phyloP scores from a whole-genome alignment of 2,329 filamentous ascomycete genomes.

The Aureobasidium sp. region DNA sequence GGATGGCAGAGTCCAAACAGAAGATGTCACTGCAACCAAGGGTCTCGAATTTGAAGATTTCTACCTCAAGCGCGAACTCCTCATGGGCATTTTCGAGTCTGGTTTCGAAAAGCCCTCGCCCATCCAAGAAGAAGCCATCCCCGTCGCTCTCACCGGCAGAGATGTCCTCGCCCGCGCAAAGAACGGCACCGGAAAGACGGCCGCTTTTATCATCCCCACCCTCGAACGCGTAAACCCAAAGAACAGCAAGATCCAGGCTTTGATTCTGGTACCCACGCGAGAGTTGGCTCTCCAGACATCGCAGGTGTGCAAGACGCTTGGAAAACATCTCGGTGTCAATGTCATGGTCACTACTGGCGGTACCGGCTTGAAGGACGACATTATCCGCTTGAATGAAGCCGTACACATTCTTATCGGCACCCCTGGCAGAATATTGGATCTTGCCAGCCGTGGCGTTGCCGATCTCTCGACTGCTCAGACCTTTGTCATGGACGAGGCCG shows the following conservation, averaged over 20 bases:
- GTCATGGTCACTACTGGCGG: constrained; percentile 99
- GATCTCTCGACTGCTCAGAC: constrained; percentile 94
- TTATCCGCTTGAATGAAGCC: constrained; percentile 84
- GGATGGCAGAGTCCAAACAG: constrained; percentile 73
- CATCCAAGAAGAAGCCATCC: constrained; percentile 98
- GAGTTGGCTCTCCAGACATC: constrained; percentile 97
- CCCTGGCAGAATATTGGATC: constrained; percentile 88
- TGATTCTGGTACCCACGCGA: constrained; percentile 93
- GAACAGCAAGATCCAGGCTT: constrained; percentile 88
- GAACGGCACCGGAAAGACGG: constrained; percentile 97
- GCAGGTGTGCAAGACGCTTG: constrained; percentile 96
- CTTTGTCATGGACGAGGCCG: constrained; percentile 99
- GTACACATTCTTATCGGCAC: constrained; percentile 98
- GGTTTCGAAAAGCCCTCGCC: constrained; percentile 98
- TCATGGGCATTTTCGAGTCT: constrained; percentile 99
- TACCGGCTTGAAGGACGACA: constrained; percentile 91
- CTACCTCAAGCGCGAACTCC: constrained; percentile 82
- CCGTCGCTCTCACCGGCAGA: constrained; percentile 87
- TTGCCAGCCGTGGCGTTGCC: constrained; percentile 92
- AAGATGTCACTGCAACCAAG: constrained; percentile 97
- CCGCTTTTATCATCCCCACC: constrained; percentile 92
- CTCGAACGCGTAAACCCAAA: constrained; percentile 96
- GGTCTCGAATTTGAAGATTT: constrained; percentile 98
- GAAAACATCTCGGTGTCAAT: constrained; percentile 93
- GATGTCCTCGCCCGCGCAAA: constrained; percentile 95